Base-by-base conservation (phyloP, 768 basidiomycete species). In the Boletus huronensis region DNA sequence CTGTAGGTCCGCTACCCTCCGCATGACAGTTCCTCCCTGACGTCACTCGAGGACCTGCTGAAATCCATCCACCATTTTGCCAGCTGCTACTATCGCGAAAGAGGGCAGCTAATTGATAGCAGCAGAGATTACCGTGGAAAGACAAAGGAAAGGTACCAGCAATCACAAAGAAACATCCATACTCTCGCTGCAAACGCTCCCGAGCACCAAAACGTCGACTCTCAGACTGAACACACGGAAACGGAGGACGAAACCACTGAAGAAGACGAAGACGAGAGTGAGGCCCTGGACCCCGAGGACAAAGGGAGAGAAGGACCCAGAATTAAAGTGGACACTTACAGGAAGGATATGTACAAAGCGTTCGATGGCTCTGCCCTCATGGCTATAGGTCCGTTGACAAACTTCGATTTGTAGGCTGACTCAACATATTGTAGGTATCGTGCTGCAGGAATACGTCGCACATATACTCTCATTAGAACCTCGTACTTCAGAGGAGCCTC, bases 321-420 rank as follows among this genome's bases (percentile, higher is more conserved):
- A 21, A 41, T 43, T 6, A 59, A 52, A 48, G 35, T 25, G 3
- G 61, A 61, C 19, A 8, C 48, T 21, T 52, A 53, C 51, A 32
- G 17, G 14, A 62, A 75, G 57, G 85, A 88, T 59, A 90, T 91
- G 89, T 90, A 90, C 66, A 87, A 79, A 62, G 75, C 80, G 3
- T 75, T 89, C 57, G 85, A 89, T 60, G 89, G 89, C 5, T 83
- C 85, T 10, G 85, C 87, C 4, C 75, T 90, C 41, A 75, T 90
- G 69, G 87, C 82, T 3, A 75, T 91, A 57, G 87, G 89, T 88
- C 32, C 23, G 77, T 70, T 21, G 19, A 44, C 25, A 25, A 19
- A 26, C 6, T 29, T 50, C 16, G 17, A 19, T 42, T 48, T 11
- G 7, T 38, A 26, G 7, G 31, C 23, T 48, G 16, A 16, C 54